Evolutionary conservation across 2,329 filamentous ascomycete species (phyloP).

Genomic region (Colletotrichum chlorophyti): DNA sequence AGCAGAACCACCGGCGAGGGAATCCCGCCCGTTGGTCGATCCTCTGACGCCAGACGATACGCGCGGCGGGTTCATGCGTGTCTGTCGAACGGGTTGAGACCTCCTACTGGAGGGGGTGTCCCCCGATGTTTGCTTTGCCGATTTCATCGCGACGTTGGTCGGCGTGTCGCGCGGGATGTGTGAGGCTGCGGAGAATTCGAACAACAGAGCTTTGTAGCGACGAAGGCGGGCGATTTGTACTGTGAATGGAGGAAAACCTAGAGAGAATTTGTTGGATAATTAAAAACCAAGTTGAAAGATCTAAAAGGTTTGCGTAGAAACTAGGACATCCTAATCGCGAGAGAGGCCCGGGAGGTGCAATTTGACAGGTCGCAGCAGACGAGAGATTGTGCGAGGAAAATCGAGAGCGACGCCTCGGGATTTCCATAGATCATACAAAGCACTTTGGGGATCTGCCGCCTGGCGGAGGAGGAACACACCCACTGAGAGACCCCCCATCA

Average conservation of each 20-base stretch:
- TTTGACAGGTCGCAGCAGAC: slow-evolving; percentile 8
- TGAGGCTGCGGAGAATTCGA: slow-evolving; percentile 2
- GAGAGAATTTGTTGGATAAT: neutral
- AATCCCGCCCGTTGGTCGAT: slow-evolving; percentile 53
- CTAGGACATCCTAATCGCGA: slow-evolving; percentile 20
- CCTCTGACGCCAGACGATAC: slow-evolving; percentile 51
- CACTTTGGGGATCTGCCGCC: slow-evolving; percentile 27
- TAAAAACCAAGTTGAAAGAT: neutral
- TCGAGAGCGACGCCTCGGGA: slow-evolving; percentile 23
- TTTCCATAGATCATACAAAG: slow-evolving; percentile 24
- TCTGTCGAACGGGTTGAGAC: slow-evolving; percentile 70
- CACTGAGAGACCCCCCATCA: slow-evolving; percentile 15
- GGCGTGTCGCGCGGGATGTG: neutral
- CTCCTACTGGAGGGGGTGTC: slow-evolving; percentile 59
- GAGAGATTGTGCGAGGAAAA: slow-evolving; percentile 28
- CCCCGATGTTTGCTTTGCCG: slow-evolving; percentile 53
- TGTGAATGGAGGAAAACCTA: neutral
- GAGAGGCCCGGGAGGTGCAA: neutral
- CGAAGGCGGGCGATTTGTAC: neutral
- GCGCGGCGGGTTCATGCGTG: slow-evolving; percentile 69
- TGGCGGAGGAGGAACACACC: slow-evolving; percentile 19
- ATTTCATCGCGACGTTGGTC: slow-evolving; percentile 54
- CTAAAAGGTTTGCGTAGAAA: neutral
- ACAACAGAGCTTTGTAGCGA: neutral
- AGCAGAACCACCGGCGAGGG: slow-evolving; percentile 49